Evolutionary conservation across 306 rosid species (phyloP).

Genomic region (Trifolium pratense): DNA sequence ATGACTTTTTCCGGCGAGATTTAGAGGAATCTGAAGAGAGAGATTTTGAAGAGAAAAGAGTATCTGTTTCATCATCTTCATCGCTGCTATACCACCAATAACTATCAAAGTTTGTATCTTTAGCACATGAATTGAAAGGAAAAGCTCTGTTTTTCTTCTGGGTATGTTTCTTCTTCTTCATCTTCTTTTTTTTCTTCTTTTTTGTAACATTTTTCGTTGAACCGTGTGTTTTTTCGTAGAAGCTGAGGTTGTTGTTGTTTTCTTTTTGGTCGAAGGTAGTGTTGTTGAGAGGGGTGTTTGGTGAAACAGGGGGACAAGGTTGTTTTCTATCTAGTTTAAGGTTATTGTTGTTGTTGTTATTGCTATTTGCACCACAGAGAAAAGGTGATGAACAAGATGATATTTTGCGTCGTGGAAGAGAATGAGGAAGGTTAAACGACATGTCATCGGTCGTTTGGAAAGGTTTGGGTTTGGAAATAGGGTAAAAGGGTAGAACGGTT

Average conservation of each 20-base stretch:
- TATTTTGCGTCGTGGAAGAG: slow-evolving; percentile 57
- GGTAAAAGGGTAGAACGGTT: slow-evolving; percentile 45
- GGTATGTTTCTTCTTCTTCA: slow-evolving; percentile 46
- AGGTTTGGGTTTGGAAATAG: slow-evolving; percentile 55
- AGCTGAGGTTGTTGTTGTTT: slow-evolving; percentile 25
- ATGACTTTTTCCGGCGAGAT: slow-evolving; percentile 45
- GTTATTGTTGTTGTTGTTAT: background rate
- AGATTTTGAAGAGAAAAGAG: slow-evolving; percentile 78
- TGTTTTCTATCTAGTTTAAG: slow-evolving; percentile 22
- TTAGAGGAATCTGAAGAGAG: slow-evolving; percentile 79
- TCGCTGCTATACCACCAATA: slow-evolving; percentile 84
- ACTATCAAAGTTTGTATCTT: slow-evolving; percentile 57
- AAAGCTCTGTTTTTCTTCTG: slow-evolving; percentile 44
- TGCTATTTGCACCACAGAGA: slow-evolving; percentile 24
- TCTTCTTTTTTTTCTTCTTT: slow-evolving; percentile 33
- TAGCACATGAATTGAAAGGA: slow-evolving; percentile 55
- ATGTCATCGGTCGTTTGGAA: slow-evolving; percentile 29
- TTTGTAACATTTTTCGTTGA: background rate
- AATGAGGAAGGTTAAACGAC: slow-evolving; percentile 45
- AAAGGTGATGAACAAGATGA: slow-evolving; percentile 55
- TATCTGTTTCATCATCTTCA: slow-evolving; percentile 76
- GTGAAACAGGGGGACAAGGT: slow-evolving; percentile 57
- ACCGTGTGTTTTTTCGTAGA: slow-evolving; percentile 28
- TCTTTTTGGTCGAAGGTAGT: slow-evolving; percentile 35
- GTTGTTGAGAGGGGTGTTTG: slow-evolving; percentile 49